Evolutionary conservation across 78 protist genomes (phyloP).

Genomic region (Anaeramoeba ignava): DNA sequence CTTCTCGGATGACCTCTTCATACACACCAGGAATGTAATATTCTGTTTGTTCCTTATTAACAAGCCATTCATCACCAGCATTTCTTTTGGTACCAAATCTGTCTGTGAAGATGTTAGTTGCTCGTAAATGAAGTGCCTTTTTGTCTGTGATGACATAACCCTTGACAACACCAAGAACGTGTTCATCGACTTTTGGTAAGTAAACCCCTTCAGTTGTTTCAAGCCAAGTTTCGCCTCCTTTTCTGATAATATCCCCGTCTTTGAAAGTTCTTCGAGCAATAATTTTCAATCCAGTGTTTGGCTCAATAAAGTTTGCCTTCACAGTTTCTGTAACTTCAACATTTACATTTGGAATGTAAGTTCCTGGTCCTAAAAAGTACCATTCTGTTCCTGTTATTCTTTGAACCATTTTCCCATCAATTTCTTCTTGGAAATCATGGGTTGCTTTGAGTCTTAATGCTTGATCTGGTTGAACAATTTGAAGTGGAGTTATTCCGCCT

Average conservation of each 20-base stretch:
- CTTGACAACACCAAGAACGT: constrained; percentile 37
- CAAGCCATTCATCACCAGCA: constrained; percentile 75
- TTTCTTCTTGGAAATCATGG: constrained; percentile 48
- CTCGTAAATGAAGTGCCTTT: constrained; percentile 47
- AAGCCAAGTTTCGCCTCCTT: constrained; percentile 72
- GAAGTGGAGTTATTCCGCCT: constrained; percentile 35
- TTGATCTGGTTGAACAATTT: constrained; percentile 35
- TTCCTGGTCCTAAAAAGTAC: constrained; percentile 61
- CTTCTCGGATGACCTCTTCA: constrained; percentile 40
- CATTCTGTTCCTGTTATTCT: too few species aligned
- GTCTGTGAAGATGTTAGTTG: constrained; percentile 53
- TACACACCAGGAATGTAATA: constrained; percentile 58
- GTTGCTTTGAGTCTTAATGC: constrained; percentile 63
- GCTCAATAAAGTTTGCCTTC: constrained; percentile 37
- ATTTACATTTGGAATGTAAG: constrained; percentile 54
- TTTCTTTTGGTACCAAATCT: constrained; percentile 33
- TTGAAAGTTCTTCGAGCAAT: constrained; percentile 44
- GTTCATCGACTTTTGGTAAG: constrained; percentile 58
- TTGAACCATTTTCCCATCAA: constrained; percentile 23
- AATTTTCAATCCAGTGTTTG: constrained; percentile 57
- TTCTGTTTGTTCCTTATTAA: constrained; percentile 45
- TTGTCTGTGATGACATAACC: constrained; percentile 54
- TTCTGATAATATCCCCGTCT: constrained; percentile 8
- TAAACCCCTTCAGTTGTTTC: constrained; percentile 33
- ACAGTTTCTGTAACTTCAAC: constrained; percentile 38